These are phyloP conservation scores for Phyllostachys edulis DNA, from an alignment of 176 grass and related monocot species.

Conservation along the genomic window DNA sequence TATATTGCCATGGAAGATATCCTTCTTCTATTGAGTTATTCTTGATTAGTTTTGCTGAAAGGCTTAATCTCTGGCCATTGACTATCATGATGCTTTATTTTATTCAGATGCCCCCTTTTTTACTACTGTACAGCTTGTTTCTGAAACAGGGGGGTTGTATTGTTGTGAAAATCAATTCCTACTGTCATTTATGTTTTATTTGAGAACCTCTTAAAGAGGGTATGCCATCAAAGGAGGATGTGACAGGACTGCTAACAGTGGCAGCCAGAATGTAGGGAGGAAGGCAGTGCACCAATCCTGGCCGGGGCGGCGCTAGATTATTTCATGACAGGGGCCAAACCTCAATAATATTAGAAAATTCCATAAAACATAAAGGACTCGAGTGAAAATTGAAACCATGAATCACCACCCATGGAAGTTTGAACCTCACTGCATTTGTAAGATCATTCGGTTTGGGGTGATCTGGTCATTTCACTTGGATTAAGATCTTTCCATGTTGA, in stretches of 20 bases:
- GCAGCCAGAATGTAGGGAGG: not conserved
- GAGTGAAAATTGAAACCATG: not conserved
- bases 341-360: not conserved
- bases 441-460: not conserved
- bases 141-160: not conserved
- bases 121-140: conserved; percentile 11
- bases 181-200: not conserved
- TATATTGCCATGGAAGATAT: not conserved
- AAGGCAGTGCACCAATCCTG: not conserved
- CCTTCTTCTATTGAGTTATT: not conserved
- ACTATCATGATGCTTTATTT: not conserved
- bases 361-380: not conserved
- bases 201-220: not conserved
- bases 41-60: not conserved
- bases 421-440: not conserved
- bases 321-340: not conserved
- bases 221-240: not conserved
- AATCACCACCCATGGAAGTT: not conserved
- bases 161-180: not conserved
- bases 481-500: not conserved
- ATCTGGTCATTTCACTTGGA: not conserved
- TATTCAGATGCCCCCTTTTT: not conserved
- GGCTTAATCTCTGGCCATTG: not conserved
- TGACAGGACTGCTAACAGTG: not conserved
- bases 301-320: not conserved